Evolutionary conservation across 2,329 filamentous ascomycete genomes (phyloP), one percentile per base, ranked within the genome.

Genomic region (Apiospora aurea): DNA sequence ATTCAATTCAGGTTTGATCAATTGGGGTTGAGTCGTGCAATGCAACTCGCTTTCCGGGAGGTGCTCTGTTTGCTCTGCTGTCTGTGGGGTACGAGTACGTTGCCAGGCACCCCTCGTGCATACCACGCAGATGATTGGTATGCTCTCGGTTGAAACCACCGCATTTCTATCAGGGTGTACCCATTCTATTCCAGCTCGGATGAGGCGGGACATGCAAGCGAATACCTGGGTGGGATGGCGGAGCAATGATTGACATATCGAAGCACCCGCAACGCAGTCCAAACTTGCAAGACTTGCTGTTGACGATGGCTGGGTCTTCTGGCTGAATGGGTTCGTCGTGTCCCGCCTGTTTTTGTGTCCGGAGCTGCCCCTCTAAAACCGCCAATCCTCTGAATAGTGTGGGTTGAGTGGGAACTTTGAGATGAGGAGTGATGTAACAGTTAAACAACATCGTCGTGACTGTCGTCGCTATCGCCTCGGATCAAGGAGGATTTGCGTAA

Each of bases 391-490:
- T 18, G 21, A 41, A 41, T 21, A 18, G 34, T 41, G 53, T 61
- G 53, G 53, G 14, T 16, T 34, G 8, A 21, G 29, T 61, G 53
- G 29, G 21, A 64, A 64, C 57, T 34, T 64, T 10, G 7, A 41
- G n/a, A 41, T 64, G 21, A 64, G 1, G 29, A 41, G 18, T 64
- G 29, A 64, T 34, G 57, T 64, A 38, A 64, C 57, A 64, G n/a
- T 64, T 64, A 34, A n/a, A 18, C 57, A 64, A 41, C 41, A 64
- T 64, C 57, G 18, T 64, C 57, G 57, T n/a, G 14, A 21, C 34
- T 24, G 57, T 18, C n/a, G 34, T 13, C 57, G 18, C 8, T n/a
- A n/a, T n/a, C 57, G 8, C 14, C 10, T 64, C 29, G 34, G 57
- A 41, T n/a, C 21, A n/a, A 10, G 34, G 41, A 51, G 49, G n/a